Conservation (phyloP, 176 grass and related monocot genomes). For the Alopecurus myosuroides region DNA sequence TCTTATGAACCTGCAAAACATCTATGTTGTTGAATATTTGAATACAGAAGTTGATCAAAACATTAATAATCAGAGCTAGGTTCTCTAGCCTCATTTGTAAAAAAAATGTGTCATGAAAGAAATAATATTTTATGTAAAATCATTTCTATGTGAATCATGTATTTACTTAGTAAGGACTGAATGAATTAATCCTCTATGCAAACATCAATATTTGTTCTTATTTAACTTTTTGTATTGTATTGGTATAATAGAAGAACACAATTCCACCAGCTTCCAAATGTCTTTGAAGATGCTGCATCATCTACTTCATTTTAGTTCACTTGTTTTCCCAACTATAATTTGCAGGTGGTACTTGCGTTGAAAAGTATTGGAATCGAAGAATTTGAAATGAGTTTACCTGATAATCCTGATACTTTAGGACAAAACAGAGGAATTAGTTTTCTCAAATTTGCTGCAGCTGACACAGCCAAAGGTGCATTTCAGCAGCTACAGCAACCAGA, state of each 20-base stretch:
- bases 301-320: slow-evolving; percentile 24
- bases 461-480: slow-evolving; percentile 57
- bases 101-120: not conserved
- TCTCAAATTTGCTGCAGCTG: slow-evolving; percentile 51
- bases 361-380: slow-evolving; percentile 58
- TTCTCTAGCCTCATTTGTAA: slow-evolving; percentile 9
- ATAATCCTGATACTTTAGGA: slow-evolving; percentile 37
- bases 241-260: not conserved
- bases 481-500: slow-evolving; percentile 49
- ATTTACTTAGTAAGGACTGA: not conserved
- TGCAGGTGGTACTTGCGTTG: slow-evolving; percentile 51
- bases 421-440: slow-evolving; percentile 63
- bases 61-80: not conserved
- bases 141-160: not conserved
- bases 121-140: not conserved
- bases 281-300: not conserved
- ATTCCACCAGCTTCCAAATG: slow-evolving; percentile 2
- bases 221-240: slow-evolving; percentile 15
- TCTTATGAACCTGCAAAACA: not conserved
- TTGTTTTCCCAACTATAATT: not conserved
- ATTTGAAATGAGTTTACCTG: slow-evolving; percentile 44
- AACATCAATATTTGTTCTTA: not conserved
- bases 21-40: not conserved
- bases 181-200: not conserved
- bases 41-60: not conserved